Evolutionary conservation across 257 asterid species (phyloP).

Genomic region (Scutellaria baicalensis): DNA sequence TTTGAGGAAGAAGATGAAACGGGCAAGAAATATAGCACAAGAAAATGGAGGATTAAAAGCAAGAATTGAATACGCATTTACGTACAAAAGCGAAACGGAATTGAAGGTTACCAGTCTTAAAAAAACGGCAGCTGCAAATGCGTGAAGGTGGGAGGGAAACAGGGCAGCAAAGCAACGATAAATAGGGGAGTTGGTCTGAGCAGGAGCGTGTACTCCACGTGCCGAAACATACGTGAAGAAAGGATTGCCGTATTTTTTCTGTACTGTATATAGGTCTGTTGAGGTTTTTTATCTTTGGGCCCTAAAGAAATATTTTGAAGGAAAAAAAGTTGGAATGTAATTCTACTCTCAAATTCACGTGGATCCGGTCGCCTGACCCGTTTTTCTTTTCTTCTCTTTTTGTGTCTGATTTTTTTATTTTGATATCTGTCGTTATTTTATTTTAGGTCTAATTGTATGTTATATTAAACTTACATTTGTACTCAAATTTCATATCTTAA

Average conservation of each 20-base stretch:
- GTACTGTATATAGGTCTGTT: no score
- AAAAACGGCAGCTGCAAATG: neutral
- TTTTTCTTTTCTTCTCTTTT: no score
- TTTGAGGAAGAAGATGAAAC: neutral
- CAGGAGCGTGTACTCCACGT: neutral
- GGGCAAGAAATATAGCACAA: neutral
- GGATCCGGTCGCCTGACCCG: no score
- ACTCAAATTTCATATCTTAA: no score
- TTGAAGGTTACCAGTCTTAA: slow-evolving; percentile 13
- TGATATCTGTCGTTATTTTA: no score
- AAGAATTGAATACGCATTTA: neutral
- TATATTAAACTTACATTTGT: no score
- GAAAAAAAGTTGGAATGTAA: no score
- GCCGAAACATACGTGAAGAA: neutral
- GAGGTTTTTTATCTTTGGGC: no score
- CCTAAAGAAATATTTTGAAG: no score
- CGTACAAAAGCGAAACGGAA: neutral
- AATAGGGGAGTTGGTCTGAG: neutral
- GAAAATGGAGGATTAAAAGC: neutral
- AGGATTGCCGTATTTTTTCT: neutral
- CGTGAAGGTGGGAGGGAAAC: neutral
- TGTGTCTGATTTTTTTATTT: no score
- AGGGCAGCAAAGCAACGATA: neutral
- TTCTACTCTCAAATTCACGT: no score
- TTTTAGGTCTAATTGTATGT: no score